Percentiles rank a stretch among this genome's conserved stretches.
Evolutionary conservation across 257 asterid genomes (phyloP).

Genomic region (Nicotiana attenuata): DNA sequence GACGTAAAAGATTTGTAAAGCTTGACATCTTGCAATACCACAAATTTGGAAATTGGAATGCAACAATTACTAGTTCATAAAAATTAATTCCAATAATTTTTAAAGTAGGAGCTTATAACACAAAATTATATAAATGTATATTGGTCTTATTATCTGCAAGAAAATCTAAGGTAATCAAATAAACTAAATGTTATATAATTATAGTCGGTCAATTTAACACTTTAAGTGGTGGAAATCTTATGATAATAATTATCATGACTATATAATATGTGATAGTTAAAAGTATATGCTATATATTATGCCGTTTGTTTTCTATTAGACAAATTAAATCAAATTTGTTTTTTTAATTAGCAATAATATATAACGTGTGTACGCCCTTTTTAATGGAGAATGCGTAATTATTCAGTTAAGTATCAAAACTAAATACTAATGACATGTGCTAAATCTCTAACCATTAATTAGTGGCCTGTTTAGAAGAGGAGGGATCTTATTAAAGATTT

Average conservation of each 20-base stretch:
- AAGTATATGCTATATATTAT: background rate
- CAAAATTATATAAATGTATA: too few species aligned
- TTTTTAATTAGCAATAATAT: background rate
- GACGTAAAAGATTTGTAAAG: too few species aligned
- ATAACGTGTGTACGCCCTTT: background rate
- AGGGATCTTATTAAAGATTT: background rate
- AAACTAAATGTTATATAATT: too few species aligned
- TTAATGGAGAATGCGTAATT: background rate
- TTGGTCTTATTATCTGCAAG: too few species aligned
- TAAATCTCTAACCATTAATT: background rate
- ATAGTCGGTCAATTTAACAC: too few species aligned
- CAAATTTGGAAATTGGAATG: too few species aligned
- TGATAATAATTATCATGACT: background rate
- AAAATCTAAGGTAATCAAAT: too few species aligned
- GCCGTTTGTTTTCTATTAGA: background rate
- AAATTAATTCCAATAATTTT: too few species aligned
- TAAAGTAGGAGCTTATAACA: too few species aligned
- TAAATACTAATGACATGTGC: background rate
- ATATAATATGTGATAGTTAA: too few species aligned
- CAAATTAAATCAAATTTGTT: background rate
- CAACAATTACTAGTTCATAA: too few species aligned
- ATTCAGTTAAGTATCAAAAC: background rate
- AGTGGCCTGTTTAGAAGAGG: background rate
- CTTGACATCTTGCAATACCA: too few species aligned
- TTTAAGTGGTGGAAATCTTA: background rate